These are phyloP conservation scores for Pelargonium hybrid DNA, from an alignment of 441 rosid species.

Conservation along the genomic window DNA sequence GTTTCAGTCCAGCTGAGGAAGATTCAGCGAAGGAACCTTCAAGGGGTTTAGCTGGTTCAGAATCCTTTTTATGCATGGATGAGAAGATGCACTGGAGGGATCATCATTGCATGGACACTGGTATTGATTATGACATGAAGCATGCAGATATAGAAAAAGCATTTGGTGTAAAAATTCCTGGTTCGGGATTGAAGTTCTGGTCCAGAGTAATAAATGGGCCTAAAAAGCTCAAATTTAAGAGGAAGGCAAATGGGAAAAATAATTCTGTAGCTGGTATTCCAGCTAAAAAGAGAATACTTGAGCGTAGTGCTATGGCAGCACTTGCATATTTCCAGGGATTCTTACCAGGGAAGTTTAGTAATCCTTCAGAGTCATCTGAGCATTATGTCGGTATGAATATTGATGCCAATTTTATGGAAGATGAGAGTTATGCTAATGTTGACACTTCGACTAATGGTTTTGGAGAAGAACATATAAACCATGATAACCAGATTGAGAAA, in stretches of 20 bases:
- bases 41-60: slow-evolving; percentile 29
- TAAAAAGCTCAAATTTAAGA: slow-evolving; percentile 47
- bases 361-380: slow-evolving; percentile 31
- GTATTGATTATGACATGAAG: slow-evolving; percentile 69
- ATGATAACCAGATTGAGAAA: slow-evolving; percentile 23
- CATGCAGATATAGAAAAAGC: slow-evolving; percentile 94
- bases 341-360: slow-evolving; percentile 33
- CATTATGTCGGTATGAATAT: slow-evolving; percentile 33
- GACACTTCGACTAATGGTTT: slow-evolving; percentile 14
- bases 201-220: slow-evolving; percentile 52
- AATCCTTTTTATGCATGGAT: slow-evolving; percentile 55
- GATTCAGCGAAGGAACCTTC: slow-evolving; percentile 31
- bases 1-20: slow-evolving; percentile 31
- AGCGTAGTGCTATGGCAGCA: slow-evolving; percentile 77
- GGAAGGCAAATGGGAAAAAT: slow-evolving; percentile 44
- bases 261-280: slow-evolving; percentile 33
- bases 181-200: slow-evolving; percentile 65
- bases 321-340: slow-evolving; percentile 46
- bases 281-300: slow-evolving; percentile 70
- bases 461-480: slow-evolving; percentile 26
- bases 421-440: slow-evolving; percentile 27
- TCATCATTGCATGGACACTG: slow-evolving; percentile 73
- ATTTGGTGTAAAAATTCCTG: slow-evolving; percentile 83
- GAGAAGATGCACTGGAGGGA: slow-evolving; percentile 75
- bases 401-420: slow-evolving; percentile 32